Percentiles rank a stretch among this genome's conserved stretches.
These are phyloP conservation scores for Casaregolazyma suthepensis DNA, from an alignment of 1,139 yeast genomes.

Conservation along the genomic window DNA sequence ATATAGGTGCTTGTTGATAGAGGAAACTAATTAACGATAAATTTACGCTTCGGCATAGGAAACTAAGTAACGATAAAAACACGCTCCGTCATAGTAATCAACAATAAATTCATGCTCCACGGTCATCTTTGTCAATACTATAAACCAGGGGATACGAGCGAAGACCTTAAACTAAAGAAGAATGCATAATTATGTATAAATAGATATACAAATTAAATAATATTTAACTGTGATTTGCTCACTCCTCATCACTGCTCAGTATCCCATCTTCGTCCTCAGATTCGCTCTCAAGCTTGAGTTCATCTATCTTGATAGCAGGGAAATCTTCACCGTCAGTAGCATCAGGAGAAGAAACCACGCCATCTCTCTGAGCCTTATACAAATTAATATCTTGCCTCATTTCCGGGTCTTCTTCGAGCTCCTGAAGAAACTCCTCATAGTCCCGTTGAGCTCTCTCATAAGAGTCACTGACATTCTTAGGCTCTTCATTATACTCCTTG, in stretches of 20 bases:
- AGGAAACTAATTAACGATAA: too few species aligned
- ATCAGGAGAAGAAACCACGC: constrained; percentile 17
- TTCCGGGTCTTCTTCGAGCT: constrained; percentile 91
- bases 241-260: constrained; percentile 10
- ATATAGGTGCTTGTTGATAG: too few species aligned
- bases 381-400: constrained; percentile 80
- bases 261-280: constrained; percentile 44
- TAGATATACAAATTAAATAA: not conserved
- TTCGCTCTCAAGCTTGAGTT: constrained; percentile 66
- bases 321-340: constrained; percentile 20
- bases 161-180: too few species aligned
- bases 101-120: too few species aligned
- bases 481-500: constrained; percentile 75
- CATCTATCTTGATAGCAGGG: constrained; percentile 74
- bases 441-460: constrained; percentile 81
- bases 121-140: too few species aligned
- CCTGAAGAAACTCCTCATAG: constrained; percentile 74
- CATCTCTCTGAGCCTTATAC: constrained; percentile 48
- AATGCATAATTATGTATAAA: too few species aligned
- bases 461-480: constrained; percentile 61
- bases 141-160: too few species aligned
- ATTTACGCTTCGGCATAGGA: too few species aligned
- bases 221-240: not conserved
- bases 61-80: too few species aligned
- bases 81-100: too few species aligned